Evolutionary conservation across 306 rosid species (phyloP), one percentile per base, ranked within the genome.

Genomic region (Trifolium pratense): DNA sequence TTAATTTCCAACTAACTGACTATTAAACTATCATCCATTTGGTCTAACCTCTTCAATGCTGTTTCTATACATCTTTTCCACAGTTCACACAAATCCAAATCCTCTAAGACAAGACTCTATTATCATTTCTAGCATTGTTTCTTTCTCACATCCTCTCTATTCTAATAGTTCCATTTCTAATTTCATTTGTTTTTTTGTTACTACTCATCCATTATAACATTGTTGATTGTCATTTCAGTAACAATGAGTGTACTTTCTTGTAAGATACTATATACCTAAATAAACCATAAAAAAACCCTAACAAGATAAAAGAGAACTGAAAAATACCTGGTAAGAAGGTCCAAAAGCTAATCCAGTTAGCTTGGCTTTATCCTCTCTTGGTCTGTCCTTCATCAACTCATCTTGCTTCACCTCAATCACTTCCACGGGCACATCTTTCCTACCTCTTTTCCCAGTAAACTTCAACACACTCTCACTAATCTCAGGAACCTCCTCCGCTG

Each of bases 341-440:
- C 99, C 97, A 76, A 88, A 91, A 73, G 99, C 97, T 32, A 91
- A 81, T 52, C 96, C 99, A 0, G 99, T 91, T 16, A 74, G 66
- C 87, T 91, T 95, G 48, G 23, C 86, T 74, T 94, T 96, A 74
- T 95, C 97, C 83, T 91, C 90, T 85, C 97, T 88, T 16, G 97
- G 97, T 64, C 97, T 83, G 34, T 95, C 88, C 88, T 95, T 95
- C 25, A 95, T 87, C 84, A 95, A 83, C 81, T 91, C 99, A 9
- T 91, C 97, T 73, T 91, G 97, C 88, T 87, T 91, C 84, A 95
- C 96, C 83, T 95, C 97, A 32, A 95, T 69, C 72, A 91, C 82
- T 65, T 91, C 95, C 15, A 81, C 37, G 0, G 95, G 98, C 75
- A 94, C 62, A 58, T 94, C 92, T 59, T 84, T 74, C 83, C 95